phyloP scores from a whole-genome alignment of 2,329 filamentous ascomycete genomes.

The Aspergillus ibericus region DNA sequence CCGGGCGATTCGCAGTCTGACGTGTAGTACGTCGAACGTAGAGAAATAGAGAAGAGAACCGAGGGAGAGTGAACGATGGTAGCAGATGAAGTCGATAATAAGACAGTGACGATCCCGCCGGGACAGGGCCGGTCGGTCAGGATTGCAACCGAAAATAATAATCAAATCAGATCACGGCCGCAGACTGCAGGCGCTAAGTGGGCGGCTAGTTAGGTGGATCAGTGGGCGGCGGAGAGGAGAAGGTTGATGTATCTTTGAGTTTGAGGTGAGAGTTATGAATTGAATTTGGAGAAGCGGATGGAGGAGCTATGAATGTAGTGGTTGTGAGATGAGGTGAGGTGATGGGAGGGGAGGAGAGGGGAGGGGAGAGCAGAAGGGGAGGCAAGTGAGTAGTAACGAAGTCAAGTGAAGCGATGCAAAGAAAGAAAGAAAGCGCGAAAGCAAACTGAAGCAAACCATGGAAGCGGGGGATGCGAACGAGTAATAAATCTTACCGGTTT shows the following conservation, averaged over 20 bases:
- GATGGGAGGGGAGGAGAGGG: conserved; percentile 10
- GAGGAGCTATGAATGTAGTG: background rate
- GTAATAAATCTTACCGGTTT: background rate
- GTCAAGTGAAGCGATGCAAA: background rate
- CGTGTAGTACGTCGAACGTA: background rate
- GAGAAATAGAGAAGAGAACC: background rate
- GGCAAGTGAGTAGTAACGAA: conserved; percentile 15
- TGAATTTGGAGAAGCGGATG: background rate
- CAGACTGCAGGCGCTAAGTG: background rate
- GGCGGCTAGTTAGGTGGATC: background rate
- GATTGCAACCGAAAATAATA: background rate
- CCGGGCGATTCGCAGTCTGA: background rate
- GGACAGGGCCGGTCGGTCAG: background rate
- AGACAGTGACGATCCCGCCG: background rate
- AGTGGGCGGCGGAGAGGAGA: background rate
- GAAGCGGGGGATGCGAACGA: background rate
- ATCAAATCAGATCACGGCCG: background rate
- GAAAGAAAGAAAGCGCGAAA: background rate
- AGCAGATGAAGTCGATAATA: background rate
- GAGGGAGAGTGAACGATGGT: background rate
- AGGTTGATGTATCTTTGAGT: background rate
- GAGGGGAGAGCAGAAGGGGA: conserved; percentile 11
- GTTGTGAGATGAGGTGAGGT: background rate
- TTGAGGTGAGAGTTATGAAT: background rate
- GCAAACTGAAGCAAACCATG: background rate